Evolutionary conservation across 352 stramenopile genomes (phyloP).

Genomic region (Nannochloropsis limnetica): DNA sequence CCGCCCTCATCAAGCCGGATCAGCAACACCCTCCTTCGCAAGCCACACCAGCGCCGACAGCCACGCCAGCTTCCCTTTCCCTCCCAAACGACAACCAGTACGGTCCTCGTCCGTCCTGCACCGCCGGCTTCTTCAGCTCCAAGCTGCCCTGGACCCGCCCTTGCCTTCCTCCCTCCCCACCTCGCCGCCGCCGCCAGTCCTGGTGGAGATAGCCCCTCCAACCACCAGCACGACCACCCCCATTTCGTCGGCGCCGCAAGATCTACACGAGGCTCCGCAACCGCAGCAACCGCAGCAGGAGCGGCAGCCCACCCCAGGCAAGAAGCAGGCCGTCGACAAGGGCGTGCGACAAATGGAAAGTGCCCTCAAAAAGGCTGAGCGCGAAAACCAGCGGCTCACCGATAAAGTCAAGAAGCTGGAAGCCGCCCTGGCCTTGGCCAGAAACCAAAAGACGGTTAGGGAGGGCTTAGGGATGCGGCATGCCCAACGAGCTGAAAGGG

Average conservation of each 20-base stretch:
- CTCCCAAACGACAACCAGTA: background rate
- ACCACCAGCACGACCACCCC: background rate
- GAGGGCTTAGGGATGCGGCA: background rate
- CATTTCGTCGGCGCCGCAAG: background rate
- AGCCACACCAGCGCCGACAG: background rate
- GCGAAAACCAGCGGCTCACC: background rate
- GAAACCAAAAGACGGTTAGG: background rate
- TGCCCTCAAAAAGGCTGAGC: background rate
- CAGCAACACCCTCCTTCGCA: background rate
- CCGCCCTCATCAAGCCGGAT: background rate
- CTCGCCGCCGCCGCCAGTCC: background rate
- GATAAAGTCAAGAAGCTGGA: constrained; percentile 19
- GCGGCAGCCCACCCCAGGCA: background rate
- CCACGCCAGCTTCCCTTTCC: background rate
- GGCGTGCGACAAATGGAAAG: background rate
- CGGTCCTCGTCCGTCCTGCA: background rate
- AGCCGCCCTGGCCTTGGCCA: background rate
- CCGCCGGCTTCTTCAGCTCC: background rate
- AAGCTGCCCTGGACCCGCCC: background rate
- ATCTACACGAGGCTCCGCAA: background rate
- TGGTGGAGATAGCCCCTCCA: background rate
- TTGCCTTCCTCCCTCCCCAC: background rate
- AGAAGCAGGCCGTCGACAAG: background rate
- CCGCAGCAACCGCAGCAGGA: background rate
- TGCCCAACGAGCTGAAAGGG: background rate